phyloP scores from a whole-genome alignment of 495 filamentous ascomycete species.

The Daldinia vernicosa region DNA sequence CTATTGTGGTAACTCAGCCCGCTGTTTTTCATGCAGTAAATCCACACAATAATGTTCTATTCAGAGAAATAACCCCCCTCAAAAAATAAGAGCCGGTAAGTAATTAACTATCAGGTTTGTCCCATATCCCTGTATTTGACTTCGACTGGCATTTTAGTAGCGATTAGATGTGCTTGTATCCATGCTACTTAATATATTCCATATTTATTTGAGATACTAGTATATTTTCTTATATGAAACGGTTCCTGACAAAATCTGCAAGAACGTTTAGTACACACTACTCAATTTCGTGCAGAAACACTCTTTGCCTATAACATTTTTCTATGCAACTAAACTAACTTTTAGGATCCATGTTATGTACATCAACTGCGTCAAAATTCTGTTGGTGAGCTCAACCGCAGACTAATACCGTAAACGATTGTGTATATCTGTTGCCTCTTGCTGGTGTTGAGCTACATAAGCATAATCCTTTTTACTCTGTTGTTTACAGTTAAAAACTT shows the following conservation, averaged over 20 bases:
- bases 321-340: background rate
- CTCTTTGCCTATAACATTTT: background rate
- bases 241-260: background rate
- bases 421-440: background rate
- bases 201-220: background rate
- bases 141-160: background rate
- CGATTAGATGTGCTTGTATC: background rate
- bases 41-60: background rate
- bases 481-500: background rate
- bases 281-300: background rate
- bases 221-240: background rate
- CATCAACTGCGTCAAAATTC: background rate
- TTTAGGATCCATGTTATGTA: background rate
- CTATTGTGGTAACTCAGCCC: no score
- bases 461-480: background rate
- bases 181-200: background rate
- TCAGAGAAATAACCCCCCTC: no score
- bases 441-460: background rate
- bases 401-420: background rate
- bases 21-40: no score
- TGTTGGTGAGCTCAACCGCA: background rate
- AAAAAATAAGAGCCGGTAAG: no score
- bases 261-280: background rate
- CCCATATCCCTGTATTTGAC: background rate
- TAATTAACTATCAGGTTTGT: background rate